Percentiles rank a stretch among this genome's conserved stretches.
phyloP scores from a whole-genome alignment of 345 rosid genomes.

The Populus deltoides region DNA sequence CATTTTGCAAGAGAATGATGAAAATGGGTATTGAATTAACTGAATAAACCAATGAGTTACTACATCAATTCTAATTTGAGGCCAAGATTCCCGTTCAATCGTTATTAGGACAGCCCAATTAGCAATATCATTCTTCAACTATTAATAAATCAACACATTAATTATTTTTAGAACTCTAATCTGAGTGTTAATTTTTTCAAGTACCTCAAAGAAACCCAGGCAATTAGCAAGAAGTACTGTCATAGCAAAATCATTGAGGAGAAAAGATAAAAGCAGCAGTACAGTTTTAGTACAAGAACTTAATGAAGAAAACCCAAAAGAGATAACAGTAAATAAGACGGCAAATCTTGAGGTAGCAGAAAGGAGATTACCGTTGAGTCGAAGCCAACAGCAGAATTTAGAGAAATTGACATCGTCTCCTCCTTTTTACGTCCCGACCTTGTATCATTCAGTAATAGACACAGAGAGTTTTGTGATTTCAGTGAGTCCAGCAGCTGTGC shows the following conservation, averaged over 20 bases:
- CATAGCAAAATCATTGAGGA: too few relatives aligned
- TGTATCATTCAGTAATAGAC: background rate
- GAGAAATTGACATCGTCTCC: slow-evolving; percentile 36
- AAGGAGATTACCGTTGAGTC: slow-evolving; percentile 22
- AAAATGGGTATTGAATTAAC: background rate
- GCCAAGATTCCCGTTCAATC: background rate
- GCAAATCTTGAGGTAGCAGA: background rate
- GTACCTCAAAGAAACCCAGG: background rate
- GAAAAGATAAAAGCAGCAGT: too few relatives aligned
- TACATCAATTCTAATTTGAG: background rate
- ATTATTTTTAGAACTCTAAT: background rate
- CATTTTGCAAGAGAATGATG: background rate
- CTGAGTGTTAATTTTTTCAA: background rate
- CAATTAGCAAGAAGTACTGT: background rate
- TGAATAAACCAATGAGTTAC: background rate
- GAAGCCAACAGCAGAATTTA: slow-evolving; percentile 37
- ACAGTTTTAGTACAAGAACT: too few relatives aligned
- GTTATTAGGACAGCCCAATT: background rate
- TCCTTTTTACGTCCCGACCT: slow-evolving; percentile 23
- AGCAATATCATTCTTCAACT: background rate
- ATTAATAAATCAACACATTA: background rate
- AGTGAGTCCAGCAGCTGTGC: background rate
- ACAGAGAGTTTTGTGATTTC: background rate
- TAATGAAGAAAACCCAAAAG: background rate
- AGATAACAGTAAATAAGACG: background rate